Evolutionary conservation across 139 green algal genomes (phyloP).

Genomic region (Chlamydomonas schloesseri): DNA sequence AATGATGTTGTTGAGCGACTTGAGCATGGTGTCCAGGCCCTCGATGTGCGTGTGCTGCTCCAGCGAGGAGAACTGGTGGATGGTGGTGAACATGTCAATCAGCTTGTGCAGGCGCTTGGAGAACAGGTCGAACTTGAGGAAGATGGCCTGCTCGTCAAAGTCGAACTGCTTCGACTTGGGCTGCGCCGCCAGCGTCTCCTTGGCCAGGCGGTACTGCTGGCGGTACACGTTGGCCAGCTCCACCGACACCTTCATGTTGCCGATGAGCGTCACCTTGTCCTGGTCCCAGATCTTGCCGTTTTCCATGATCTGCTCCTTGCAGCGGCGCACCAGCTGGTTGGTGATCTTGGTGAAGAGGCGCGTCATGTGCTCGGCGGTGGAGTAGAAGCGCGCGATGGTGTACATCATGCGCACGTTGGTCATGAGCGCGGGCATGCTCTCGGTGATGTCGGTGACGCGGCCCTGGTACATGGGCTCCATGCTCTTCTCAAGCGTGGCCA

Average conservation of each 20-base stretch:
- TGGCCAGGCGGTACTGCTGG: slow-evolving; percentile 77
- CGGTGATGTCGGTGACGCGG: slow-evolving; percentile 75
- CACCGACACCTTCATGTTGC: slow-evolving; percentile 73
- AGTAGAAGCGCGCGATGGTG: slow-evolving; percentile 93
- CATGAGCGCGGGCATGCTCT: slow-evolving; percentile 82
- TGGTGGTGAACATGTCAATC: slow-evolving; percentile 89
- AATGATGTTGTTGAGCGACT: slow-evolving; percentile 86
- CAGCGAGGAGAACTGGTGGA: slow-evolving; percentile 90
- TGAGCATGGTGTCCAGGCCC: slow-evolving; percentile 80
- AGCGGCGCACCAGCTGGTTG: slow-evolving; percentile 83
- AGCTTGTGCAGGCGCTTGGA: slow-evolving; percentile 91
- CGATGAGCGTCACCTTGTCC: slow-evolving; percentile 75
- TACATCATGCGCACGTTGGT: slow-evolving; percentile 89
- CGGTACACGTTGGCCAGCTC: slow-evolving; percentile 77
- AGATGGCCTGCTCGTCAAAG: slow-evolving; percentile 83
- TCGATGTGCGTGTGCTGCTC: slow-evolving; percentile 94
- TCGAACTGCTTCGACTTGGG: slow-evolving; percentile 80
- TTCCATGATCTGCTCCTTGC: slow-evolving; percentile 79
- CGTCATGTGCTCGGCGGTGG: slow-evolving; percentile 85
- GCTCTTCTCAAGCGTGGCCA: slow-evolving; percentile 87
- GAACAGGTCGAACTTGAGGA: slow-evolving; percentile 93
- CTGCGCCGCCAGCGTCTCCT: slow-evolving; percentile 65
- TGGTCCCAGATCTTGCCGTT: slow-evolving; percentile 86
- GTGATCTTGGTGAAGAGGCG: slow-evolving; percentile 88
- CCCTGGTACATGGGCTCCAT: slow-evolving; percentile 86